These are phyloP conservation scores for Fusarium verticillioides DNA, from an alignment of 2,329 filamentous ascomycete species.

Conservation along the genomic window DNA sequence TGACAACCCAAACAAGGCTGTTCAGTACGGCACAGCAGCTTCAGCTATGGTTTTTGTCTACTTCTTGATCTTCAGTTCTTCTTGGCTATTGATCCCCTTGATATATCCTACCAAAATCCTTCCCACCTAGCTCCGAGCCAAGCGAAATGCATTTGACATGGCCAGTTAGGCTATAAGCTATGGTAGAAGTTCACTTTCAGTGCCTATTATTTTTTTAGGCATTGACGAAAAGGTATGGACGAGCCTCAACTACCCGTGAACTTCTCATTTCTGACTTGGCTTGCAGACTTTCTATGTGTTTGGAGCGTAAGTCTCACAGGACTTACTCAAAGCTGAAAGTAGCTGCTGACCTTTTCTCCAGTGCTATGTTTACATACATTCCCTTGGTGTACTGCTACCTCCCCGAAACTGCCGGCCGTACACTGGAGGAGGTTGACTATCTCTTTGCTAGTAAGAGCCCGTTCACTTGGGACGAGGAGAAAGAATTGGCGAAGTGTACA, in stretches of 20 bases:
- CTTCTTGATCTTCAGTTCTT: slow-evolving; percentile 45
- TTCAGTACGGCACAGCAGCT: slow-evolving; percentile 45
- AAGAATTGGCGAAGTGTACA: slow-evolving; percentile 2
- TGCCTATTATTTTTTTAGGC: slow-evolving; percentile 8
- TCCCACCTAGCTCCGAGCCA: slow-evolving; percentile 44
- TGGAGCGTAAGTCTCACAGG: neutral
- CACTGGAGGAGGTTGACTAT: slow-evolving; percentile 9
- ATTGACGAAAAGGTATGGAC: slow-evolving; percentile 10
- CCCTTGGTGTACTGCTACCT: slow-evolving; percentile 12
- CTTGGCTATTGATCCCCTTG: slow-evolving; percentile 47
- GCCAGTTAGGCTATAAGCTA: slow-evolving; percentile 39
- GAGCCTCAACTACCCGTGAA: rapidly evolving
- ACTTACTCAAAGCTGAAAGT: too few species aligned
- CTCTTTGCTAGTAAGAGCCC: slow-evolving; percentile 12
- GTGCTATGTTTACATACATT: slow-evolving; percentile 13
- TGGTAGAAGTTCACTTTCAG: slow-evolving; percentile 16
- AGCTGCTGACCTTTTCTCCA: neutral
- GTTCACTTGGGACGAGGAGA: slow-evolving; percentile 9
- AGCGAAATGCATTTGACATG: slow-evolving; percentile 46
- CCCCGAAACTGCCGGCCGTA: slow-evolving; percentile 8
- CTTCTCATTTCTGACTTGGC: neutral
- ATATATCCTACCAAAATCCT: slow-evolving; percentile 49
- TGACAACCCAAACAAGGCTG: slow-evolving; percentile 31
- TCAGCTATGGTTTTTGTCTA: slow-evolving; percentile 48
- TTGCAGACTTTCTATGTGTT: slow-evolving; percentile 10